Base-by-base conservation (phyloP, 169 alveolate species). In the Fabrea salina region DNA sequence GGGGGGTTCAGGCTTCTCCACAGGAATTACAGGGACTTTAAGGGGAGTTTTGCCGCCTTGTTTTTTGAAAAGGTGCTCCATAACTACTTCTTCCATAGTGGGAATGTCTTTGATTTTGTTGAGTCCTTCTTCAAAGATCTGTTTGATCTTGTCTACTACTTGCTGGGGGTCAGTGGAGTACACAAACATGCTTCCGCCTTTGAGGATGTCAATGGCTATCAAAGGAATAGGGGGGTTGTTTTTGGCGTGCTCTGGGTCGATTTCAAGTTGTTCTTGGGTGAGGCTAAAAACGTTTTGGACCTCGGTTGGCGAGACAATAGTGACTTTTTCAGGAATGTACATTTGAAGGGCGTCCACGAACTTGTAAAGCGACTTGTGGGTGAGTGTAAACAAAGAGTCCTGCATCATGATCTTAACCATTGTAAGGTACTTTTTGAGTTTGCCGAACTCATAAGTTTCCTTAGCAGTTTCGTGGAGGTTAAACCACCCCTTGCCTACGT, bases 401-500 rank as follows among this genome's bases (percentile, higher is more conserved):
- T 95, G 95, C 98, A 96, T 93, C 93, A 91, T 85, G 3, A 95
- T 86, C 75, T 96, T 90, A 25, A 95, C 96, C 27, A 94, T 88
- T 32, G 96, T 94, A 79, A 96, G 84, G 85, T 92, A 91, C 80
- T 92, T 89, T 86, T 93, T 96, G 43, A 96, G 80, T 79, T 96
- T 96, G 54, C 97, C 96, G 82, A 93, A 94, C 74, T 96, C 97
- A 83, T 96, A 96, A 5, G 97, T 93, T 68, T 94, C 97, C 85
- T 96, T 93, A 40, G 92, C 86, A 22, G 97, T 92, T 61, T 94
- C 98, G 64, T 93, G 90, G 80, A 94, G 86, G 76, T 94, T 94
- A 79, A 96, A 94, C 96, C 98, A 93, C n/a, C 98, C 98, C 64
- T 94, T 96, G 0, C 98, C 98, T 4, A 94, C 96, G 11, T 89